These are phyloP conservation scores for Cokeromyces recurvatus DNA, from an alignment of 371 early-diverging fungal genomes.

Conservation along the genomic window DNA sequence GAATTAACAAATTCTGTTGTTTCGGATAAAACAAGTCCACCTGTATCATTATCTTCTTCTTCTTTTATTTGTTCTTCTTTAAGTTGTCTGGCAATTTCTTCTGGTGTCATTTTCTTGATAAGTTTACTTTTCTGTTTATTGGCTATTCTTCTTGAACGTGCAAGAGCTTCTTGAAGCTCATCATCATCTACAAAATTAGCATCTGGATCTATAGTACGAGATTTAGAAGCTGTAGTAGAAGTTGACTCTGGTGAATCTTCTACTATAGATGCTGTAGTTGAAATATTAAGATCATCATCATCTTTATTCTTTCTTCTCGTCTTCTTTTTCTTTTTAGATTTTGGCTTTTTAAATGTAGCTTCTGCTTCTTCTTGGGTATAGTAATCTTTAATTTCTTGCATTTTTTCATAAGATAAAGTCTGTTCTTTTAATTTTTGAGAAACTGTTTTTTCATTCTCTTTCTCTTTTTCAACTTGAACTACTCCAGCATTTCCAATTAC, in stretches of 20 bases:
- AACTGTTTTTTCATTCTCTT: constrained; percentile 37
- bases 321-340: constrained; percentile 56
- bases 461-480: constrained; percentile 10
- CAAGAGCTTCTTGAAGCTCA: constrained; percentile 81
- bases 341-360: constrained; percentile 74
- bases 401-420: constrained; percentile 60
- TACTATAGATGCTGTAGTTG: constrained; percentile 10
- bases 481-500: constrained; percentile 34
- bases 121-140: constrained; percentile 46
- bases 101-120: constrained; percentile 48
- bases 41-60: constrained; percentile 33
- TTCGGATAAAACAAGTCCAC: constrained; percentile 51
- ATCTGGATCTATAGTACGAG: constrained; percentile 25
- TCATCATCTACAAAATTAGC: constrained; percentile 92
- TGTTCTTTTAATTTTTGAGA: constrained; percentile 58
- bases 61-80: constrained; percentile 14
- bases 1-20: constrained; percentile 72
- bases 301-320: constrained; percentile 45
- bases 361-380: constrained; percentile 85
- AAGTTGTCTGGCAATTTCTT: constrained; percentile 51
- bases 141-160: constrained; percentile 66
- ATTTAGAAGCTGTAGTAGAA: constrained; percentile 1
- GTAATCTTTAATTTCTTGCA: constrained; percentile 66
- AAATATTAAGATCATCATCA: constrained; percentile 29
- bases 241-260: not conserved